These are phyloP conservation scores for Oropetium thomaeum DNA, from an alignment of 176 grass and related monocot species.

Conservation along the genomic window DNA sequence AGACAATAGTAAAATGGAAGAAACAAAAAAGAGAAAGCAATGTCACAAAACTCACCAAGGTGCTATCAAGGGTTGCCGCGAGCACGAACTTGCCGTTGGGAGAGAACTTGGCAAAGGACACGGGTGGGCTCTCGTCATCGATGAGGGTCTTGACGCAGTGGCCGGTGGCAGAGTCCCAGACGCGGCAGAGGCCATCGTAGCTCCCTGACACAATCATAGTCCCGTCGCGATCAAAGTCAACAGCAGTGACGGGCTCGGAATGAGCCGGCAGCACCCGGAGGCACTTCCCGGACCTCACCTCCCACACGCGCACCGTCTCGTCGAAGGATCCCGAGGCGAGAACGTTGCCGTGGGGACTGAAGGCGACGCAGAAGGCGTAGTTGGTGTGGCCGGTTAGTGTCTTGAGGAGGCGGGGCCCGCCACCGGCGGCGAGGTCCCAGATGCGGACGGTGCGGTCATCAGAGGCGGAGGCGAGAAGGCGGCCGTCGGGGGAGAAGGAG, in stretches of 20 bases:
- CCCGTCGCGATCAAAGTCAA: slow-evolving; percentile 80
- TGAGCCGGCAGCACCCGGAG: slow-evolving; percentile 87
- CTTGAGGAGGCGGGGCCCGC: slow-evolving; percentile 48
- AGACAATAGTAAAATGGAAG: neutral
- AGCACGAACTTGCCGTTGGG: slow-evolving; percentile 97
- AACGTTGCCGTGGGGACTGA: slow-evolving; percentile 84
- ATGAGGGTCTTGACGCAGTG: slow-evolving; percentile 93
- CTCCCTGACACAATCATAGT: slow-evolving; percentile 77
- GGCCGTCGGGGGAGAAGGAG: slow-evolving; percentile 75
- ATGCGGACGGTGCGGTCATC: slow-evolving; percentile 86
- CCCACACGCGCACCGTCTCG: slow-evolving; percentile 93
- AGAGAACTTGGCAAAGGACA: slow-evolving; percentile 79
- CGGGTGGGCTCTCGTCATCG: slow-evolving; percentile 78
- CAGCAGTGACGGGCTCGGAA: slow-evolving; percentile 87
- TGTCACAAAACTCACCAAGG: slow-evolving; percentile 58
- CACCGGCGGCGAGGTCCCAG: slow-evolving; percentile 79
- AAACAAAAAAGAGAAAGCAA: neutral
- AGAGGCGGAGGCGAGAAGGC: slow-evolving; percentile 75
- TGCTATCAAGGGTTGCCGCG: slow-evolving; percentile 81
- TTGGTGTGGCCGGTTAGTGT: slow-evolving; percentile 87
- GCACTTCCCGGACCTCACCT: slow-evolving; percentile 77
- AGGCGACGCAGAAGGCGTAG: slow-evolving; percentile 89
- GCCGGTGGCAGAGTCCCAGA: slow-evolving; percentile 80
- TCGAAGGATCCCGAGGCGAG: slow-evolving; percentile 91
- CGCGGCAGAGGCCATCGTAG: slow-evolving; percentile 78